Conservation (phyloP, 305 asterid genomes). For the Withania somnifera region DNA sequence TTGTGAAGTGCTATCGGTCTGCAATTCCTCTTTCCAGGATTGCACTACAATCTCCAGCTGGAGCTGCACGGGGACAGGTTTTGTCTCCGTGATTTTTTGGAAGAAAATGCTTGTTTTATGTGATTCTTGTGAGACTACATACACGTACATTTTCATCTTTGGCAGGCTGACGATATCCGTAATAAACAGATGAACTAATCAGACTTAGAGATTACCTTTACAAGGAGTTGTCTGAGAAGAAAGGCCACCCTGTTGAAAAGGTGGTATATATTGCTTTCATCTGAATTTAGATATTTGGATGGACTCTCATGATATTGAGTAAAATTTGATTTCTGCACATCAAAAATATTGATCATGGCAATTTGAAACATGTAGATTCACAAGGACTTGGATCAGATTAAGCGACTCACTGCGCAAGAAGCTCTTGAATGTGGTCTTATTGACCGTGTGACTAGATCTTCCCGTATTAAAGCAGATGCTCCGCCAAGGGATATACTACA, state of each 20-base stretch:
- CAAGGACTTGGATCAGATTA: constrained; percentile 57
- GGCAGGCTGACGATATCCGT: constrained; percentile 79
- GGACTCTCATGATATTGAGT: neutral
- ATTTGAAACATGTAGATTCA: constrained; percentile 42
- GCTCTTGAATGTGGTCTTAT: constrained; percentile 92
- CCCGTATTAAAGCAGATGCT: constrained; percentile 44
- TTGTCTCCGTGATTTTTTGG: constrained; percentile 1
- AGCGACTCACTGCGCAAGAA: constrained; percentile 65
- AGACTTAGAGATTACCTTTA: constrained; percentile 87
- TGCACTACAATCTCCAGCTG: constrained; percentile 80
- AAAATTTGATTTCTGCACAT: neutral
- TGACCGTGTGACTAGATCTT: constrained; percentile 65
- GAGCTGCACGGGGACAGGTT: constrained; percentile 99
- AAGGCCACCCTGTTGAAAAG: constrained; percentile 87
- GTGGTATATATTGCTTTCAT: constrained; percentile 37
- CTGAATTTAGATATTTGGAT: too few species aligned
- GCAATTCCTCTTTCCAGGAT: constrained; percentile 78
- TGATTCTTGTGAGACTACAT: neutral
- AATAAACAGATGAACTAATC: constrained; percentile 78
- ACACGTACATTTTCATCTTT: neutral
- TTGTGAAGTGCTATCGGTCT: constrained; percentile 57
- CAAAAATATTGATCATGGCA: neutral
- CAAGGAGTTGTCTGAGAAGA: constrained; percentile 80
- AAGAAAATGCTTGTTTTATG: neutral
- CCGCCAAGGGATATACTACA: constrained; percentile 36